Evolutionary conservation across 208 protist genomes (phyloP), one percentile per base, ranked within the genome.

Genomic region (Naegleria gruberi): DNA sequence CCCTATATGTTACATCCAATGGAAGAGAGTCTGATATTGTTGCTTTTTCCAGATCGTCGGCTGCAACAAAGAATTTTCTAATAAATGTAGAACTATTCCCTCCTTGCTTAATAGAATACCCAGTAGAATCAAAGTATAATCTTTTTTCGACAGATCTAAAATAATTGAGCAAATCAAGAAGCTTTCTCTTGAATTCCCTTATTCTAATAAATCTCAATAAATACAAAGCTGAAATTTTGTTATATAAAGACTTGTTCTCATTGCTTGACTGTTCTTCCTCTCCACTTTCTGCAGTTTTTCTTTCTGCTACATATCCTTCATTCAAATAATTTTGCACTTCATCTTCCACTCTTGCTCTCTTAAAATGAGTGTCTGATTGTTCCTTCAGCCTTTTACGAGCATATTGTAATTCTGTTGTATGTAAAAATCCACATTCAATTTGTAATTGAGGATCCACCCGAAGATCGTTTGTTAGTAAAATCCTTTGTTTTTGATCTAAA

Each of bases 101-200:
- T 89, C 90, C 90, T 7, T 3, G 15, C 6, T 89, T 41, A 42
- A 45, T 47, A 7, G 47, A 45, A 88, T 46, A 92, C 19, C 92
- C 90, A 81, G 45, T 46, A 34, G 46, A 44, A 85, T 94, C 93
- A 12, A 92, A 77, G 46, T 85, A 55, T n/a, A 94, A 26, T 37
- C 83, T 43, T 87, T 92, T 65, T 42, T 92, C 44, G 1, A 94
- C 37, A 15, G 92, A 94, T 34, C 55, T 44, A 51, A 93, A 93
- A 82, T 92, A 94, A 81, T 94, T 94, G 2, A 94, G 51, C 1
- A 55, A 45, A 17, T 92, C 92, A 1, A 94, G 89, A 17, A 94
- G n/a, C 26, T 87, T 74, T 86, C 87, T 85, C 42, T 89, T 89
- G 34, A 94, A 91, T 41, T 93, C 93, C 23, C 92, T 74, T 34